phyloP scores from a whole-genome alignment of 768 basidiomycete genomes.

The Podaxis sp. region DNA sequence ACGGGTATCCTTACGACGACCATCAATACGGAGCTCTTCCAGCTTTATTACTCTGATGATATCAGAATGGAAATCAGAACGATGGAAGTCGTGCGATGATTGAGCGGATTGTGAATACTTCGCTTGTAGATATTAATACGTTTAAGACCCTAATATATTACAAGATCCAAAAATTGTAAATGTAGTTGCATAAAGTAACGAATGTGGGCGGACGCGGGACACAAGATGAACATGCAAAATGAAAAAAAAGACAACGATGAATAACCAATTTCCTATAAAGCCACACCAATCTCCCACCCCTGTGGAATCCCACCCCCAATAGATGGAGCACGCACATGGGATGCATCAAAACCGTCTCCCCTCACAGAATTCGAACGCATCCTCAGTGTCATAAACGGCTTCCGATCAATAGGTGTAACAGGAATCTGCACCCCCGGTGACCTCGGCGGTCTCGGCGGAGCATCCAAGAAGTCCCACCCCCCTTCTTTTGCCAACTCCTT shows the following conservation, averaged over 20 bases:
- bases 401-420: background rate
- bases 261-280: background rate
- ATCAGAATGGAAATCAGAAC: background rate
- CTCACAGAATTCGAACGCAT: background rate
- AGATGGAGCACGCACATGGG: background rate
- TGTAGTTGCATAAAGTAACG: background rate
- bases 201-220: background rate
- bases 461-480: constrained; percentile 3
- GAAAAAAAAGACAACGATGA: background rate
- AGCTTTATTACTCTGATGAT: background rate
- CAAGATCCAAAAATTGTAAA: too few relatives aligned
- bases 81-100: background rate
- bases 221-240: background rate
- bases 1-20: background rate
- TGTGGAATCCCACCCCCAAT: too few relatives aligned
- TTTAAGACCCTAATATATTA: too few relatives aligned
- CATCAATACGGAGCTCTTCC: background rate
- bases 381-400: background rate
- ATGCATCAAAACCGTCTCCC: background rate
- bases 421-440: background rate
- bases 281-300: background rate
- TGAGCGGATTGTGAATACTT: background rate
- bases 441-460: constrained; percentile 2
- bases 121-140: too few relatives aligned
- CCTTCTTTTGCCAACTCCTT: constrained; percentile 8